Evolutionary conservation across 2,329 filamentous ascomycete species (phyloP), one percentile per base, ranked within the genome.

Genomic region (Colletotrichum viniferum): DNA sequence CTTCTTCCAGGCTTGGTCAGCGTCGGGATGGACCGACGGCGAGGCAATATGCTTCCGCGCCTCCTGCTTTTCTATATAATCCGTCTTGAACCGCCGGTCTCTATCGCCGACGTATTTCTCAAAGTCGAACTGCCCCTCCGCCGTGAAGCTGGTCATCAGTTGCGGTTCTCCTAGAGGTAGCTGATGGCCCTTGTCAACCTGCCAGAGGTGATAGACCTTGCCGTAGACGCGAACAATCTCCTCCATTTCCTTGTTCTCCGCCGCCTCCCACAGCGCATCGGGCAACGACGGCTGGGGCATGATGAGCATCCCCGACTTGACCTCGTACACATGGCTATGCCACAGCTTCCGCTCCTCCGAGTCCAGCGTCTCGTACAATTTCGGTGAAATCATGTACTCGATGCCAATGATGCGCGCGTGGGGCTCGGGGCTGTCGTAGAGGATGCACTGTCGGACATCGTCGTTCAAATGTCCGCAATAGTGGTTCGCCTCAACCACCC

Each of bases 141-240:
- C 84, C 4, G 87, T 89, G 74, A 87, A 88, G 79, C 88, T 90
- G 13, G 86, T 89, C 89, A 91, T 91, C 8, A 91, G 82, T 79
- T 88, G 85, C 10, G 90, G 89, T 77, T 86, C 84, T 0, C 89
- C 90, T 4, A 91, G 78, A 0, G 89, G 89, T 34, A 91, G 76
- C 74, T 81, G 80, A 80, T 96, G 91, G 0, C 94, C 94, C 7
- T 90, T 87, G 84, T 97, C 95, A 18, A 93, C 91, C 88, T 97
- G 94, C 95, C 96, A 98, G 56, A 97, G 87, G 82, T 98, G 95
- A 83, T 94, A 97, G 2, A 93, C 91, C 82, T 98, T 98, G 12
- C 95, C 95, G 80, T 97, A 97, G 4, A 97, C 82, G 1, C 90
- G 87, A 5, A 95, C 85, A 0, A 97, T 88, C 73, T 96, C 89